phyloP scores from a whole-genome alignment of 164 flowering plant genomes.

The Dillenia turbinata region DNA sequence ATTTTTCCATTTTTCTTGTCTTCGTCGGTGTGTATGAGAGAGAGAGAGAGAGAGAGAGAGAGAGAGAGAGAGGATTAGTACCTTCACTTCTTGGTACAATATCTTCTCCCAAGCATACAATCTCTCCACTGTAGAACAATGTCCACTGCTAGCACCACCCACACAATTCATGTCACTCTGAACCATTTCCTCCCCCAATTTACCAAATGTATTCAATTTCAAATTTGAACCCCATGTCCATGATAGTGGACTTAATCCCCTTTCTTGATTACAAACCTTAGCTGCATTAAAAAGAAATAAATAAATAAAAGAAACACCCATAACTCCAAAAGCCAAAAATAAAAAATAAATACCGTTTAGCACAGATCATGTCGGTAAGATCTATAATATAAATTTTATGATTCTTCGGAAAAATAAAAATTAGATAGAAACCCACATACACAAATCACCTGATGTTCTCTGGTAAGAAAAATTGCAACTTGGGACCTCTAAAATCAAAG shows the following conservation, averaged over 20 bases:
- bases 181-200: conserved; percentile 32
- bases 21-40: too few species aligned
- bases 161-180: conserved; percentile 19
- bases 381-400: too few species aligned
- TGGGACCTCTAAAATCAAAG: conserved; percentile 62
- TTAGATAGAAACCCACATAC: too few species aligned
- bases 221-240: conserved; percentile 63
- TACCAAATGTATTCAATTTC: conserved; percentile 48
- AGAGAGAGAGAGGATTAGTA: conserved; percentile 14
- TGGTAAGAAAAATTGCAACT: conserved; percentile 35
- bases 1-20: too few species aligned
- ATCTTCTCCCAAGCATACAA: conserved; percentile 98
- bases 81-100: conserved; percentile 89
- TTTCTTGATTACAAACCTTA: conserved; percentile 58
- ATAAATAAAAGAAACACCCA: not conserved
- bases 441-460: conserved; percentile 31
- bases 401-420: too few species aligned
- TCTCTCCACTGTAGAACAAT: conserved; percentile 83
- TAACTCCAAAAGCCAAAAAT: not conserved
- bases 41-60: too few species aligned
- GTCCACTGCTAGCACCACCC: conserved; percentile 31
- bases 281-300: conserved; percentile 24
- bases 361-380: too few species aligned
- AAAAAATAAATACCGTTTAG: not conserved
- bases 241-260: conserved; percentile 49